phyloP scores from a whole-genome alignment of 352 stramenopile genomes.

The Phytopythium vexans region DNA sequence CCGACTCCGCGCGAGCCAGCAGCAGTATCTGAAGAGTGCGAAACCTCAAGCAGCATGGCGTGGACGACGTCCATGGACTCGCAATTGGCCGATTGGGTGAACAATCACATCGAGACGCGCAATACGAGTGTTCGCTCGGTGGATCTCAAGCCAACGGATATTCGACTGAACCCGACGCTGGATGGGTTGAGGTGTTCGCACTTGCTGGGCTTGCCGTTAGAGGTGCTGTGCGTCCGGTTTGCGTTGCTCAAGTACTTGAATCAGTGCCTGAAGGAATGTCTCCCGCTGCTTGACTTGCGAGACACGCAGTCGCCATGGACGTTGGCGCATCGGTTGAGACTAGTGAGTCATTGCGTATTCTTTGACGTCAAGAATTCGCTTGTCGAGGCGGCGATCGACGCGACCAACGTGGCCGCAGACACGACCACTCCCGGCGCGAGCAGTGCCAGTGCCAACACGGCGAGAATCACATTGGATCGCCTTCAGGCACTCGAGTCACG shows the following conservation, averaged over 20 bases:
- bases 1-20: not conserved
- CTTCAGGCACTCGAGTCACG: slow-evolving; percentile 85
- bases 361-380: slow-evolving; percentile 82
- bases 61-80: slow-evolving; percentile 78
- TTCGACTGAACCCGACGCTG: slow-evolving; percentile 62
- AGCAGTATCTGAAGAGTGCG: not conserved
- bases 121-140: slow-evolving; percentile 34
- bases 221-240: slow-evolving; percentile 73
- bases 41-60: slow-evolving; percentile 4
- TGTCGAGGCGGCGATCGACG: slow-evolving; percentile 79
- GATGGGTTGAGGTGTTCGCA: slow-evolving; percentile 74
- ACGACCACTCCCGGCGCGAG: slow-evolving; percentile 18
- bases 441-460: slow-evolving; percentile 57
- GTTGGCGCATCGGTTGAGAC: slow-evolving; percentile 61
- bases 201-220: slow-evolving; percentile 49
- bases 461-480: slow-evolving; percentile 81
- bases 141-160: slow-evolving; percentile 67
- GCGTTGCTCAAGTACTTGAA: slow-evolving; percentile 85
- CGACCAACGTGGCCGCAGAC: slow-evolving; percentile 57
- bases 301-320: slow-evolving; percentile 72
- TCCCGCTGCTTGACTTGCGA: slow-evolving; percentile 74
- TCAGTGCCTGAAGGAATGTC: slow-evolving; percentile 54
- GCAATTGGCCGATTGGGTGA: slow-evolving; percentile 87
- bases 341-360: slow-evolving; percentile 84
- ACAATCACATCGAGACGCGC: slow-evolving; percentile 61